phyloP scores from a whole-genome alignment of 2,329 filamentous ascomycete genomes.

The Periglandula ipomoeae region DNA sequence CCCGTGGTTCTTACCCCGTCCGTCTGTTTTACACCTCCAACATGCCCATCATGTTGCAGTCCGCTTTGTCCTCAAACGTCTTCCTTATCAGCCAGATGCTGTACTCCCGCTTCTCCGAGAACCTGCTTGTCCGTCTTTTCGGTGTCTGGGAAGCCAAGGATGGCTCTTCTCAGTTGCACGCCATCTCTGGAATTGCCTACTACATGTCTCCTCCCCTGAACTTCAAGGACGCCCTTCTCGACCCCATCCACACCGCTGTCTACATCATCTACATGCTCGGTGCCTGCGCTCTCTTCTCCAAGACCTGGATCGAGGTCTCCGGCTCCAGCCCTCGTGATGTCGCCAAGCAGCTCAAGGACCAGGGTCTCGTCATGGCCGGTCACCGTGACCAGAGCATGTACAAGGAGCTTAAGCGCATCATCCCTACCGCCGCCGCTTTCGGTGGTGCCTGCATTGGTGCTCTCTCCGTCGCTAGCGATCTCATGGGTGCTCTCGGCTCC shows the following conservation, averaged over 20 bases:
- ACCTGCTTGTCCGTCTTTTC: slow-evolving; percentile 93
- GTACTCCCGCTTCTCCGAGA: slow-evolving; percentile 97
- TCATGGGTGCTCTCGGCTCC: slow-evolving; percentile 89
- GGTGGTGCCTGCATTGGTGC: slow-evolving; percentile 98
- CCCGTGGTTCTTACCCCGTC: slow-evolving; percentile 94
- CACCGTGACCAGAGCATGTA: slow-evolving; percentile 99
- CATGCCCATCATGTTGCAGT: slow-evolving; percentile 99
- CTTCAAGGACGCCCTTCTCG: slow-evolving; percentile 92
- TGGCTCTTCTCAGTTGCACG: slow-evolving; percentile 90
- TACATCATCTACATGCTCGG: slow-evolving; percentile 98
- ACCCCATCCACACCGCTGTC: slow-evolving; percentile 91
- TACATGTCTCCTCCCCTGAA: slow-evolving; percentile 99
- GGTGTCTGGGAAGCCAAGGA: slow-evolving; percentile 98
- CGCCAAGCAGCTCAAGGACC: slow-evolving; percentile 99
- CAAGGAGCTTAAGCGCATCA: slow-evolving; percentile 99
- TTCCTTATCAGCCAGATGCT: slow-evolving; percentile 99
- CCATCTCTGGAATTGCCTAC: slow-evolving; percentile 89
- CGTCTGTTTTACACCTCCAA: slow-evolving; percentile 99
- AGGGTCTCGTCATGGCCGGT: slow-evolving; percentile 98
- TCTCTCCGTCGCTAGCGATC: slow-evolving; percentile 88
- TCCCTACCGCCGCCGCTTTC: slow-evolving; percentile 94
- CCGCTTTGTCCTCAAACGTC: slow-evolving; percentile 95
- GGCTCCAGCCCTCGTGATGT: slow-evolving; percentile 96
- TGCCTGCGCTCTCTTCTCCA: slow-evolving; percentile 96
- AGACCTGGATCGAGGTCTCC: slow-evolving; percentile 99